Evolutionary conservation across 176 grass and related monocot genomes (phyloP).

Genomic region (Typha latifolia): DNA sequence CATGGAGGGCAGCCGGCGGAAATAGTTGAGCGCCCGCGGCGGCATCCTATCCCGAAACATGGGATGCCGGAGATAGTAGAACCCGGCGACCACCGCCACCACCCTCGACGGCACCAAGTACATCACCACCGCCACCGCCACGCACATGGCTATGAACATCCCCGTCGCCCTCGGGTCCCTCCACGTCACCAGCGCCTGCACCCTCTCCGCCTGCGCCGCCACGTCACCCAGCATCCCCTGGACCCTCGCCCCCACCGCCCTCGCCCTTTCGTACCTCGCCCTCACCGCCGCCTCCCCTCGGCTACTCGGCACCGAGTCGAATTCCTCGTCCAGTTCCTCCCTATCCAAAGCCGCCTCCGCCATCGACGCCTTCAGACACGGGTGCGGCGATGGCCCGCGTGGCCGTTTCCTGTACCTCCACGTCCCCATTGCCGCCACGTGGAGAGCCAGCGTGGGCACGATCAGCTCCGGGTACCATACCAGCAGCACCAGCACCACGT

Average conservation of each 20-base stretch:
- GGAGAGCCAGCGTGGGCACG: conserved; percentile 46
- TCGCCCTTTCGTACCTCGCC: conserved; percentile 48
- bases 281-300: conserved; percentile 52
- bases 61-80: conserved; percentile 73
- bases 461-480: conserved; percentile 84
- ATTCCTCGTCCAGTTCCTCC: conserved; percentile 94
- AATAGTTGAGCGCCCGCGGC: conserved; percentile 63
- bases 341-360: conserved; percentile 46
- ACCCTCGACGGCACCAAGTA: conserved; percentile 66
- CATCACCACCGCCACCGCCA: conserved; percentile 39
- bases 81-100: conserved; percentile 34
- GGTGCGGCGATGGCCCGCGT: conserved; percentile 35
- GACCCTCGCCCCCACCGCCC: conserved; percentile 57
- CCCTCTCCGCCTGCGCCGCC: conserved; percentile 70
- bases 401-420: conserved; percentile 52
- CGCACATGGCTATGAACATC: conserved; percentile 67
- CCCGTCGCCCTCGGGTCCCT: conserved; percentile 70
- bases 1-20: conserved; percentile 63
- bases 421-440: conserved; percentile 38
- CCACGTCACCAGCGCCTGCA: conserved; percentile 89
- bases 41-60: conserved; percentile 75
- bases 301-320: conserved; percentile 59
- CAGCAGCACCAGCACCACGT: conserved; percentile 64
- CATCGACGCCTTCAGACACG: conserved; percentile 55
- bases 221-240: conserved; percentile 82